These are phyloP conservation scores for Lipomyces sp. DNA, from an alignment of 805 yeast species.

Conservation along the genomic window DNA sequence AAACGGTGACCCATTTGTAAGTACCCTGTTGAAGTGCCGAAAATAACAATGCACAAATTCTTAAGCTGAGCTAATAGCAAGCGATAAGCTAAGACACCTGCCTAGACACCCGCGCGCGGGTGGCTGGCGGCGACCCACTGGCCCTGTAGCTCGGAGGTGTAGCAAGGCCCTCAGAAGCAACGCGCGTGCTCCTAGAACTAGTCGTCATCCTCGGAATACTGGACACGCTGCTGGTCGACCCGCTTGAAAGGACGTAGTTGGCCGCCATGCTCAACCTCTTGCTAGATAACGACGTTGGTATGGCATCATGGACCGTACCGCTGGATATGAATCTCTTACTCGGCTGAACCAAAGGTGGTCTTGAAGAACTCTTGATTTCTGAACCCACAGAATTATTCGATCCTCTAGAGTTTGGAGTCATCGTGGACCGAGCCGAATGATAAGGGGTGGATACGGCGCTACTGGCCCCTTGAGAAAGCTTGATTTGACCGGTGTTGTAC, in stretches of 20 bases:
- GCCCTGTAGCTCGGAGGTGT: not conserved
- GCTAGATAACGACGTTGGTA: not conserved
- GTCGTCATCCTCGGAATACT: conserved; percentile 1
- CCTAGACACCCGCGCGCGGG: not conserved
- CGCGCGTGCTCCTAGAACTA: not conserved
- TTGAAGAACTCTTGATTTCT: not conserved
- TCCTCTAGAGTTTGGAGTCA: not conserved
- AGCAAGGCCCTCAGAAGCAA: not conserved
- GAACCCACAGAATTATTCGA: not conserved
- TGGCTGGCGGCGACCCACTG: not conserved
- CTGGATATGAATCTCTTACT: not conserved
- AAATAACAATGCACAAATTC: not conserved
- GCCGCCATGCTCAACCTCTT: not conserved
- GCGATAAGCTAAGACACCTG: not conserved
- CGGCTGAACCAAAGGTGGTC: not conserved
- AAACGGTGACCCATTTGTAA: not conserved
- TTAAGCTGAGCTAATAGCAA: not conserved
- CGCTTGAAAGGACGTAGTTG: conserved; percentile 1
- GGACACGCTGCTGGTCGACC: not conserved
- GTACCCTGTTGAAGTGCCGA: not conserved
- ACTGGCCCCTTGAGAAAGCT: not conserved
- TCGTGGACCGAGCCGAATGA: not conserved
- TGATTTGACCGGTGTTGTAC: not conserved
- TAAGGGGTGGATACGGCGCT: not conserved
- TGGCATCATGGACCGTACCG: not conserved